Evolutionary conservation across 352 stramenopile genomes (phyloP), one percentile per base, ranked within the genome.

Genomic region (Pythium coloratum): DNA sequence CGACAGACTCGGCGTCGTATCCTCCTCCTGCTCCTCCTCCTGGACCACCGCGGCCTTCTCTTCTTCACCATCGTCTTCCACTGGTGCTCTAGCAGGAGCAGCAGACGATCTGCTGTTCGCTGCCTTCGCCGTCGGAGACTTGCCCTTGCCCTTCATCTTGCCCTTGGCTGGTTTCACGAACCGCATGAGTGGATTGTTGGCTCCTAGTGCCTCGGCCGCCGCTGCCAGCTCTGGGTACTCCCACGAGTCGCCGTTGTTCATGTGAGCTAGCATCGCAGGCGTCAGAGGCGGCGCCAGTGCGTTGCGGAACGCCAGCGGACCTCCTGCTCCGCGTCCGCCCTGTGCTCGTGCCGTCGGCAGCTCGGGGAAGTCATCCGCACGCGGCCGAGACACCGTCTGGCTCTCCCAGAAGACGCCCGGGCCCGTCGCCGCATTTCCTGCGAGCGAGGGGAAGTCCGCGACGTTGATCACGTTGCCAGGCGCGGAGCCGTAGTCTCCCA

Each of bases 361-460:
- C 12, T 73, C 78, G 0, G 88, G 88, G 62, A 95, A 95, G 42
- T 95, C 85, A 32, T 95, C 86, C 1, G 69, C 66, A 12, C 69
- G 76, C 0, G 81, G 82, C 14, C 75, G 76, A 9, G 84, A 75
- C 9, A 71, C 72, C 2, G 70, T 82, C 33, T 89, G 84, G 54
- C 69, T 85, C 54, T 93, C 78, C 87, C 87, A 95, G 18, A 93
- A 76, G 44, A 76, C 77, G 38, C 89, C 73, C 2, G 78, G 81
- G 1, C 69, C 55, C 4, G 75, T 64, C 20, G 56, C 50, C 24
- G 20, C 3, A 26, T 61, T 59, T 50, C 71, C 60, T 61, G 71
- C 65, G 20, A 95, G 78, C 59, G 88, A 93, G 47, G 88, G 88
- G 58, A 95, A 95, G 62, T 95, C 88, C 0, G 88, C 88, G 9